Conservation (phyloP, 768 basidiomycete species). For the Crepidotus variabilis region DNA sequence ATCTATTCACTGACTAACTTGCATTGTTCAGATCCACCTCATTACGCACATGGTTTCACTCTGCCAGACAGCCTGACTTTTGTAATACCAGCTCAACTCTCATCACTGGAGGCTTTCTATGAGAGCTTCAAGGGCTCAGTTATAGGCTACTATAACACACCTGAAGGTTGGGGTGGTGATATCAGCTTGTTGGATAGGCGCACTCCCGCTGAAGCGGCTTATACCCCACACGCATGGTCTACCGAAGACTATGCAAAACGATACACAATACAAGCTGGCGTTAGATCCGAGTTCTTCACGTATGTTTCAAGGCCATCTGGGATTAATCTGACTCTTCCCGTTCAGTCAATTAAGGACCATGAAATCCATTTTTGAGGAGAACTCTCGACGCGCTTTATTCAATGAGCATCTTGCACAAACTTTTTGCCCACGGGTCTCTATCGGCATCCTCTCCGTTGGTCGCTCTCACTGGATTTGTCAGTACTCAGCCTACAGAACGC, state of each 20-base stretch:
- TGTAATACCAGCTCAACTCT: conserved; percentile 17
- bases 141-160: conserved; percentile 25
- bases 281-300: conserved; percentile 17
- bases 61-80: conserved; percentile 19
- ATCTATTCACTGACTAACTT: not conserved
- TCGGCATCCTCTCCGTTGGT: conserved; percentile 18
- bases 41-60: conserved; percentile 23
- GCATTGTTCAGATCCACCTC: conserved; percentile 25
- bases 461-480: conserved; percentile 20
- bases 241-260: conserved; percentile 15
- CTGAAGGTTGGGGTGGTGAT: conserved; percentile 13
- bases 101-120: conserved; percentile 16
- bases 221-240: conserved; percentile 18
- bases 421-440: conserved; percentile 19
- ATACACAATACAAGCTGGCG: conserved; percentile 12
- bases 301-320: not conserved
- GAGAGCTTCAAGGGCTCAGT: conserved; percentile 24
- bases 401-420: conserved; percentile 11
- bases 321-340: not conserved
- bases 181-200: conserved; percentile 19
- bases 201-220: conserved; percentile 9
- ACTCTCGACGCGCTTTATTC: conserved; percentile 18
- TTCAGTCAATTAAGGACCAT: conserved; percentile 18
- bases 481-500: conserved; percentile 18
- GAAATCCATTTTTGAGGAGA: conserved; percentile 15